Conservation (phyloP, 192 early-diverging fungal species). For the Entomortierella parvispora region DNA sequence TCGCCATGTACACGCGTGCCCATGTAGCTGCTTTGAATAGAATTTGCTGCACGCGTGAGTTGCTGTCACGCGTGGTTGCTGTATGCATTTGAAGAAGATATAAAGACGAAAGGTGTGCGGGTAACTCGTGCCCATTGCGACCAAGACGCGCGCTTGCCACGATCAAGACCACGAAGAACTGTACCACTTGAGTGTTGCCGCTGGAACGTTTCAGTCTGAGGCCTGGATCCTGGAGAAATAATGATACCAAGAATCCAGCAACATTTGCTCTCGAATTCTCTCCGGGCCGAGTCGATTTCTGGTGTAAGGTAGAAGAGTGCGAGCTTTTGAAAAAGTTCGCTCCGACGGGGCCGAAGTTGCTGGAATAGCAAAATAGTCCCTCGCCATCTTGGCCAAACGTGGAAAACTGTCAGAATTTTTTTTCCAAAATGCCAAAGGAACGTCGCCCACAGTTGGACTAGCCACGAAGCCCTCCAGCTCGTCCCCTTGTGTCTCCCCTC, state of each 20-base stretch:
- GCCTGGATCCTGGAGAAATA: constrained; percentile 7
- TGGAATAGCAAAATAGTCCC: constrained; percentile 16
- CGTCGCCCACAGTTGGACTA: not conserved
- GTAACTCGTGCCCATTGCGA: too few relatives aligned
- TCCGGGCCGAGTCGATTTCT: constrained; percentile 21
- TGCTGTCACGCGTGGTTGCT: too few relatives aligned
- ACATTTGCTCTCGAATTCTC: constrained; percentile 17
- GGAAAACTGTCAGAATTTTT: constrained; percentile 1
- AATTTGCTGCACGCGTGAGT: too few relatives aligned
- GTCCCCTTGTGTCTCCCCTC: not conserved
- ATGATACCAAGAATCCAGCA: constrained; percentile 12
- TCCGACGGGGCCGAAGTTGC: constrained; percentile 25
- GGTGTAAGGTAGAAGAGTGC: constrained; percentile 8
- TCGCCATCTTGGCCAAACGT: constrained; percentile 21
- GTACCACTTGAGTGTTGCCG: constrained; percentile 1
- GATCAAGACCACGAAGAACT: not conserved
- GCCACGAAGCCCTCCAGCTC: constrained; percentile 18
- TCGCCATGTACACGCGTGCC: too few relatives aligned
- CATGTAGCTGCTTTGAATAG: too few relatives aligned
- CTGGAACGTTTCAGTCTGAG: constrained; percentile 2
- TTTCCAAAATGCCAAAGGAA: constrained; percentile 12
- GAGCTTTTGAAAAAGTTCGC: constrained; percentile 26
- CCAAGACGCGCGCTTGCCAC: too few relatives aligned
- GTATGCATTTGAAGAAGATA: too few relatives aligned
- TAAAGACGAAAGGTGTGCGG: too few relatives aligned